Conservation (phyloP, 2,329 filamentous ascomycete species). For the Tolypocladium cylindrosporum region DNA sequence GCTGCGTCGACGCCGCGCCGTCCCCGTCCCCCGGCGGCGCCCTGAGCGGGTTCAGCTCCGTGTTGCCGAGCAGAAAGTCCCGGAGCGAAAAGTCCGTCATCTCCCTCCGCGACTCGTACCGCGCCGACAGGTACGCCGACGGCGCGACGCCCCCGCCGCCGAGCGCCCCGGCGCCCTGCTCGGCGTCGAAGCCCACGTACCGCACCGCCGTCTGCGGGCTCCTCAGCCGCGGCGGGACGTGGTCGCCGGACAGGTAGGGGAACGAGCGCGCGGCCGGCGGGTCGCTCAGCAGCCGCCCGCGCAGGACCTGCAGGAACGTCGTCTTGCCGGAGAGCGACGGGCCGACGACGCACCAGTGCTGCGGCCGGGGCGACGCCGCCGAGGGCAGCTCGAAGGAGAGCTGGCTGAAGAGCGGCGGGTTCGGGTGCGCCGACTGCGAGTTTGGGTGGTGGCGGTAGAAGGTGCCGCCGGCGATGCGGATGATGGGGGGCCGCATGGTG, state of each 20-base stretch:
- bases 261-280: conserved; percentile 69
- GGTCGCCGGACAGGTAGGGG: conserved; percentile 61
- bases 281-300: conserved; percentile 64
- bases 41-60: conserved; percentile 64
- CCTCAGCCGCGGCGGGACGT: conserved; percentile 44
- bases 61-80: conserved; percentile 75
- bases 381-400: conserved; percentile 63
- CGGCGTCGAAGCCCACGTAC: conserved; percentile 84
- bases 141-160: conserved; percentile 42
- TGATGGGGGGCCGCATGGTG: conserved; percentile 40
- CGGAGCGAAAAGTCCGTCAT: conserved; percentile 76
- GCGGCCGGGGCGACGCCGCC: conserved; percentile 32
- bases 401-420: conserved; percentile 63
- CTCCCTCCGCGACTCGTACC: conserved; percentile 83
- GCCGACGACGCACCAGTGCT: conserved; percentile 79
- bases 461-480: conserved; percentile 67
- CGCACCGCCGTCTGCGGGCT: conserved; percentile 61
- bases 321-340: conserved; percentile 72
- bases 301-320: conserved; percentile 68
- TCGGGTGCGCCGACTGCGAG: conserved; percentile 37
- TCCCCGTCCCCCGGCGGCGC: conserved; percentile 28
- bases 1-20: conserved; percentile 33
- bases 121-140: conserved; percentile 77
- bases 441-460: conserved; percentile 72
- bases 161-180: conserved; percentile 44